Evolutionary conservation across 2,329 filamentous ascomycete species (phyloP).

Genomic region (Simplicillium aogashimaense): DNA sequence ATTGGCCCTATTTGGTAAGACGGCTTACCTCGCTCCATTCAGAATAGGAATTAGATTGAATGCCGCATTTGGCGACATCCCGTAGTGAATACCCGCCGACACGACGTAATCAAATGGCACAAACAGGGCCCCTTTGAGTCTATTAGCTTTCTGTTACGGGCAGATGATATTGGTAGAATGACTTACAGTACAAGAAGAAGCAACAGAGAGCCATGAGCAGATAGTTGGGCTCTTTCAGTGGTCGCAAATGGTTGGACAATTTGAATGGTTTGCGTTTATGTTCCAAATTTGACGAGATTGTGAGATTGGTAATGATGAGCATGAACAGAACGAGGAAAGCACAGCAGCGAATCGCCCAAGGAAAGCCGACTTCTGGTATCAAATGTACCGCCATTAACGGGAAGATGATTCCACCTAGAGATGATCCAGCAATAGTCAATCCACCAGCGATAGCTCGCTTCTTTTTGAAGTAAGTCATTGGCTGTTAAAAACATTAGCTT

Average conservation of each 20-base stretch:
- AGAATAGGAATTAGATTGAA: constrained; percentile 37
- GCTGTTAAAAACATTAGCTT: no score
- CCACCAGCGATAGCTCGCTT: constrained; percentile 2
- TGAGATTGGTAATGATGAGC: constrained; percentile 17
- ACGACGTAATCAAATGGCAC: constrained; percentile 32
- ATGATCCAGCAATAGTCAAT: constrained; percentile 23
- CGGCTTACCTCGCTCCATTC: constrained; percentile 26
- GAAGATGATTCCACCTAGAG: constrained; percentile 38
- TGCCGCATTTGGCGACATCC: constrained; percentile 20
- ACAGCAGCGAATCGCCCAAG: constrained; percentile 25
- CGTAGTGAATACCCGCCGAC: constrained; percentile 23
- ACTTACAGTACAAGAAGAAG: constrained; percentile 34
- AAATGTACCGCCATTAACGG: constrained; percentile 44
- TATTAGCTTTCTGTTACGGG: not conserved
- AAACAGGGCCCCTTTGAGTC: constrained; percentile 24
- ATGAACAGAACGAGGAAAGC: constrained; percentile 25
- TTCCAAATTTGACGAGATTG: constrained; percentile 22
- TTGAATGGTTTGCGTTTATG: constrained; percentile 27
- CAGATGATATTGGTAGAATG: not conserved
- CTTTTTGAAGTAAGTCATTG: constrained; percentile 1
- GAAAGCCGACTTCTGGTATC: constrained; percentile 23
- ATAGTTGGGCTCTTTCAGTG: constrained; percentile 30
- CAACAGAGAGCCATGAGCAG: constrained; percentile 24
- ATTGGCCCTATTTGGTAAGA: not conserved
- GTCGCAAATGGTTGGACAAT: constrained; percentile 25